These are phyloP conservation scores for Coemansia interrupta DNA, from an alignment of 192 early-diverging fungal genomes.

Conservation along the genomic window DNA sequence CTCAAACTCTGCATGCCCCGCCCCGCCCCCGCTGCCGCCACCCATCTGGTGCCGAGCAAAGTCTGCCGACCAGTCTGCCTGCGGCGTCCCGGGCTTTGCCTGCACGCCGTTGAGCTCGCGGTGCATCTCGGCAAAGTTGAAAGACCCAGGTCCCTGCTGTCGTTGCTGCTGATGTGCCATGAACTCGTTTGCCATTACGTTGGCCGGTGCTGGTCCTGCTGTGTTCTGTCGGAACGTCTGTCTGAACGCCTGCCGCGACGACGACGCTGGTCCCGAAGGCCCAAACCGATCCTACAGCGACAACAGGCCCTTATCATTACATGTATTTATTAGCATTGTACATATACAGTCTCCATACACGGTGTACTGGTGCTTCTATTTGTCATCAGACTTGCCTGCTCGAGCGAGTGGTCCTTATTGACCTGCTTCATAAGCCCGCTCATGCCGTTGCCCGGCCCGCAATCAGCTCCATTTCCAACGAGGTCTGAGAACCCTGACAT, in stretches of 20 bases:
- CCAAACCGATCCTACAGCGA: constrained; percentile 37
- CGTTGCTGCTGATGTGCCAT: constrained; percentile 22
- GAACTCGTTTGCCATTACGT: constrained; percentile 18
- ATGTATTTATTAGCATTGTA: too few relatives aligned
- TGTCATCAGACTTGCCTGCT: constrained; percentile 60
- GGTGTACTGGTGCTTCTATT: too few relatives aligned
- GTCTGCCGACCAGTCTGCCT: constrained; percentile 66
- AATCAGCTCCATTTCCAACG: constrained; percentile 64
- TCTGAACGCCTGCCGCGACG: constrained; percentile 42
- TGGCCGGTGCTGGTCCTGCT: constrained; percentile 19
- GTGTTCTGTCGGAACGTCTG: constrained; percentile 38
- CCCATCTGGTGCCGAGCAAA: constrained; percentile 61
- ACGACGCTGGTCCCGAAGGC: constrained; percentile 31
- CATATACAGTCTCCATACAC: too few relatives aligned
- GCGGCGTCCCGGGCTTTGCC: constrained; percentile 15
- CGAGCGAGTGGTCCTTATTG: constrained; percentile 68
- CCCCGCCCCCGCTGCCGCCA: constrained; percentile 11
- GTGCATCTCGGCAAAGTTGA: constrained; percentile 68
- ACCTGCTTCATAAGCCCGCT: constrained; percentile 76
- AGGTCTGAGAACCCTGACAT: constrained; percentile 61
- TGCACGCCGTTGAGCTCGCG: constrained; percentile 64
- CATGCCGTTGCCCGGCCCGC: constrained; percentile 76
- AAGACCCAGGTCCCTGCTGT: constrained; percentile 37
- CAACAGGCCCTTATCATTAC: neutral
- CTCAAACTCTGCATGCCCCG: constrained; percentile 45